phyloP scores from a whole-genome alignment of 2,329 filamentous ascomycete genomes.

The Penicillium fuscoglaucum region DNA sequence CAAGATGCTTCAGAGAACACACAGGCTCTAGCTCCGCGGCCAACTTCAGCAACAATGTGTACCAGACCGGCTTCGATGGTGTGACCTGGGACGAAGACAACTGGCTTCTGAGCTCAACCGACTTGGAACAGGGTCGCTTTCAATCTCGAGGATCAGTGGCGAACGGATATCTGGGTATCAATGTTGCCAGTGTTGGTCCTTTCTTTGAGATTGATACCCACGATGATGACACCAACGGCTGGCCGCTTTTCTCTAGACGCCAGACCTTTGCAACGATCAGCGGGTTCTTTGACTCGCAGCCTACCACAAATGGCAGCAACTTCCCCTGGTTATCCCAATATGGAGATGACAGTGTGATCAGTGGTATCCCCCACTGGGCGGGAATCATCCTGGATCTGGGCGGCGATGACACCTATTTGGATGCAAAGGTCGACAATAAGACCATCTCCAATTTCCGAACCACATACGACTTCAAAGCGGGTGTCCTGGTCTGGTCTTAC shows the following conservation, averaged over 20 bases:
- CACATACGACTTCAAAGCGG: constrained; percentile 63
- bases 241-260: constrained; percentile 65
- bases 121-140: constrained; percentile 58
- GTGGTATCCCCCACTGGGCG: constrained; percentile 69
- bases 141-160: constrained; percentile 61
- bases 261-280: constrained; percentile 68
- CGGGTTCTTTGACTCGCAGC: constrained; percentile 65
- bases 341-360: constrained; percentile 69
- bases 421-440: constrained; percentile 59
- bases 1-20: constrained; percentile 23
- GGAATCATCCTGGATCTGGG: constrained; percentile 60
- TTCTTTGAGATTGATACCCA: constrained; percentile 62
- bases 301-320: constrained; percentile 60
- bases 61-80: constrained; percentile 52
- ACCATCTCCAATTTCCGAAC: constrained; percentile 63
- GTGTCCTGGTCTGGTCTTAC: constrained; percentile 64
- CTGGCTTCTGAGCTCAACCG: constrained; percentile 57
- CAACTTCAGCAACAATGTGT: constrained; percentile 33
- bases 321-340: constrained; percentile 69
- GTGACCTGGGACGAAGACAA: constrained; percentile 61
- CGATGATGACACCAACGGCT: constrained; percentile 61
- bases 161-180: constrained; percentile 67
- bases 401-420: constrained; percentile 55
- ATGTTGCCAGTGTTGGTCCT: constrained; percentile 61
- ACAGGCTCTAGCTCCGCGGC: constrained; percentile 8